Percentiles rank a stretch among this genome's conserved stretches.
Evolutionary conservation across 2,329 filamentous ascomycete species (phyloP).

Genomic region (Orbilia oligospora): DNA sequence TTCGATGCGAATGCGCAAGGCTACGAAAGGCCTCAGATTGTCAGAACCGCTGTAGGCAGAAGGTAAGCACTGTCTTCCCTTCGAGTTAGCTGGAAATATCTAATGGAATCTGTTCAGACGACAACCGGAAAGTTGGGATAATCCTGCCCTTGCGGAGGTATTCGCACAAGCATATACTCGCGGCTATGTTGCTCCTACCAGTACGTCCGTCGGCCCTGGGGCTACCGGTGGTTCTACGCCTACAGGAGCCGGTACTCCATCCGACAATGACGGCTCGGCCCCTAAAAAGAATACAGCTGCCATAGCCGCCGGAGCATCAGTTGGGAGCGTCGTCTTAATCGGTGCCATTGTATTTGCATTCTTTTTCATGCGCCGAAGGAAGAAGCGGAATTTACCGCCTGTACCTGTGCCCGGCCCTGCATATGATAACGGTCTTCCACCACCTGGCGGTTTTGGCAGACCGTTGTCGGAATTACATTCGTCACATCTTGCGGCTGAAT

Average conservation of each 20-base stretch:
- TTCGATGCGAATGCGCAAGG: slow-evolving; percentile 29
- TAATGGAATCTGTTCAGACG: slow-evolving; percentile 7
- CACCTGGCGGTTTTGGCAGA: background rate
- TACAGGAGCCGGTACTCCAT: background rate
- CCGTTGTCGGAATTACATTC: slow-evolving; percentile 30
- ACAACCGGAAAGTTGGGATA: slow-evolving; percentile 36
- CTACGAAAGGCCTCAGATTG: slow-evolving; percentile 39
- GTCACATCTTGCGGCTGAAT: background rate
- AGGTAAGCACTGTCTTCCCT: background rate
- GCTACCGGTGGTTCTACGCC: slow-evolving; percentile 3
- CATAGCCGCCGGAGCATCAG: slow-evolving; percentile 36
- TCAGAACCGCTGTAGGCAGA: slow-evolving; percentile 35
- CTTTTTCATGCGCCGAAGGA: slow-evolving; percentile 37
- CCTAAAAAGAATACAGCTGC: slow-evolving; percentile 35
- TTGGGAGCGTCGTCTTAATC: slow-evolving; percentile 26
- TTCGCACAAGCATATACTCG: slow-evolving; percentile 44
- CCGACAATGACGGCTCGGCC: background rate
- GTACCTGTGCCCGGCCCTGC: slow-evolving; percentile 15
- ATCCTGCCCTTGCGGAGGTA: slow-evolving; percentile 30
- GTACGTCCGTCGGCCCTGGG: background rate
- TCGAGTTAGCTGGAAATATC: background rate
- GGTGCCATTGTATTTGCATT: slow-evolving; percentile 15
- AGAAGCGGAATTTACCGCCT: slow-evolving; percentile 5
- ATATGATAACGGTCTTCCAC: background rate
- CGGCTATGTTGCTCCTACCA: slow-evolving; percentile 31